phyloP scores from a whole-genome alignment of 1,139 yeast genomes.

The Taphrina communis region DNA sequence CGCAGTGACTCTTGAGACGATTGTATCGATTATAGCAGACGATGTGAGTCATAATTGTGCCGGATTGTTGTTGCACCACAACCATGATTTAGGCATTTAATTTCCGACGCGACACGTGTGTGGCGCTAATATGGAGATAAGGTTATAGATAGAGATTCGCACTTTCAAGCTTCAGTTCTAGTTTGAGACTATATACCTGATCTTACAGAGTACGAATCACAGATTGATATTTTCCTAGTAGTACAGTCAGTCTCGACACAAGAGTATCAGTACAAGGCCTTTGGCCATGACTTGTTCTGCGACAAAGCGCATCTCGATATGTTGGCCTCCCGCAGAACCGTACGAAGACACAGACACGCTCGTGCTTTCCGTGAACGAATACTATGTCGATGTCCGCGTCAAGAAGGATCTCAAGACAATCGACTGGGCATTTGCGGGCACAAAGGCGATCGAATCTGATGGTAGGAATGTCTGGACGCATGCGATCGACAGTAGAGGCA shows the following conservation, averaged over 20 bases:
- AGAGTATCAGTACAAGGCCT: no score
- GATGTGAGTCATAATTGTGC: no score
- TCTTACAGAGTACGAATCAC: no score
- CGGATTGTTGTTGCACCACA: no score
- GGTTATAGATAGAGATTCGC: constrained; percentile 1
- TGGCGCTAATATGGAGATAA: constrained; percentile 1
- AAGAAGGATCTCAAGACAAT: not conserved
- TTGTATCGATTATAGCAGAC: no score
- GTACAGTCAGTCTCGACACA: no score
- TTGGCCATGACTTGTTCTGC: constrained; percentile 16
- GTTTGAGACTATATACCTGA: no score
- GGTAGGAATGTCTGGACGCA: constrained; percentile 15
- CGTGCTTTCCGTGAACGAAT: constrained; percentile 10
- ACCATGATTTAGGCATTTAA: no score
- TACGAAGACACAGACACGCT: constrained; percentile 32
- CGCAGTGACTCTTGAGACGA: no score
- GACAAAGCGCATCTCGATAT: constrained; percentile 9
- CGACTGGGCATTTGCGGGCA: constrained; percentile 32
- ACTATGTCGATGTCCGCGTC: constrained; percentile 25
- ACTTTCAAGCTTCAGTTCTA: no score
- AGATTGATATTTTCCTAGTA: no score
- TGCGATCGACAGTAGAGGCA: constrained; percentile 10
- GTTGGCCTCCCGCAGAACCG: constrained; percentile 25
- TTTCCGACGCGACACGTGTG: not conserved
- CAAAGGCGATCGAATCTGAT: constrained; percentile 1